Evolutionary conservation across 1,139 yeast genomes (phyloP).

Genomic region (Taiozyma sp.): DNA sequence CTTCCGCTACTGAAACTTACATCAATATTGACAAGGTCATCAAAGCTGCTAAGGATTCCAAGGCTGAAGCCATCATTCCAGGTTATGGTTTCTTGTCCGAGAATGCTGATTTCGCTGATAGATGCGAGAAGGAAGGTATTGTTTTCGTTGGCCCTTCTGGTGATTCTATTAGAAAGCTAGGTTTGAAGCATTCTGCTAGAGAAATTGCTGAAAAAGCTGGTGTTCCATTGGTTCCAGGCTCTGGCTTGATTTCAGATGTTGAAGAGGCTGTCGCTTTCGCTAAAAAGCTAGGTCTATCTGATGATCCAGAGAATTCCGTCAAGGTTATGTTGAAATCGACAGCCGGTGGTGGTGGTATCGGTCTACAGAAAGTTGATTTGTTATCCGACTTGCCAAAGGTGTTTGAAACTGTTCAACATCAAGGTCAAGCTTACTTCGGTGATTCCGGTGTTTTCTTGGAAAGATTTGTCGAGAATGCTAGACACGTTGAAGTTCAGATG

Average conservation of each 20-base stretch:
- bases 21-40: slow-evolving; percentile 79
- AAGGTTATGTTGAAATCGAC: slow-evolving; percentile 89
- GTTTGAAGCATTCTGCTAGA: slow-evolving; percentile 94
- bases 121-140: slow-evolving; percentile 75
- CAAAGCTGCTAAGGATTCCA: slow-evolving; percentile 73
- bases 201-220: slow-evolving; percentile 83
- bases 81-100: slow-evolving; percentile 97
- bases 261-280: slow-evolving; percentile 76
- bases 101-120: slow-evolving; percentile 92
- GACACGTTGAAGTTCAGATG: slow-evolving; percentile 96
- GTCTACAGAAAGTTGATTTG: slow-evolving; percentile 85
- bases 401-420: slow-evolving; percentile 87
- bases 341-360: slow-evolving; percentile 99
- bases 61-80: slow-evolving; percentile 91
- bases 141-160: slow-evolving; percentile 95
- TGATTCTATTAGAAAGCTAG: slow-evolving; percentile 82
- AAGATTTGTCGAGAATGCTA: slow-evolving; percentile 85
- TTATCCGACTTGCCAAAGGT: slow-evolving; percentile 76
- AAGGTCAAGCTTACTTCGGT: slow-evolving; percentile 88
- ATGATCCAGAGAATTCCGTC: slow-evolving; percentile 51
- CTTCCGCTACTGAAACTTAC: slow-evolving; percentile 86
- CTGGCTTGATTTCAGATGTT: slow-evolving; percentile 66
- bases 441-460: slow-evolving; percentile 94
- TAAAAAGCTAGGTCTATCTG: slow-evolving; percentile 45
- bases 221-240: slow-evolving; percentile 95